Conservation (phyloP, 2,329 filamentous ascomycete genomes). For the Phoma sp. region DNA sequence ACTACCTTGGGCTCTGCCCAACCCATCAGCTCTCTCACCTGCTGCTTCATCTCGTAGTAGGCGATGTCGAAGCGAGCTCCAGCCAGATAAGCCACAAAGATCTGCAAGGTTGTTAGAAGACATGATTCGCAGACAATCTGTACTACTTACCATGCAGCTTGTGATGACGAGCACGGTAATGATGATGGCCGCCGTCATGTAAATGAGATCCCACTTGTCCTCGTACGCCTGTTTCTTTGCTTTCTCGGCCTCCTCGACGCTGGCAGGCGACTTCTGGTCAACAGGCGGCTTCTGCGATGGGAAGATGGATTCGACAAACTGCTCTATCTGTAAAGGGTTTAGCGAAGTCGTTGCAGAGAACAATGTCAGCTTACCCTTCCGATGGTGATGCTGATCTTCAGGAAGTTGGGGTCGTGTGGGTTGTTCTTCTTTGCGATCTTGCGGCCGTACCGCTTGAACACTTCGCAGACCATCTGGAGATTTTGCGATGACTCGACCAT, state of each 20-base stretch:
- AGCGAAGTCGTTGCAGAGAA: not conserved
- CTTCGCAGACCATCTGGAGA: slow-evolving; percentile 76
- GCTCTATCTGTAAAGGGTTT: slow-evolving; percentile 72
- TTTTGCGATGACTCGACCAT: slow-evolving; percentile 96
- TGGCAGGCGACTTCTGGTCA: slow-evolving; percentile 39
- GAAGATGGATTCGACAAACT: slow-evolving; percentile 94
- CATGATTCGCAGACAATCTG: not conserved
- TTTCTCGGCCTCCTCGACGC: slow-evolving; percentile 63
- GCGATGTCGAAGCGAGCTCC: slow-evolving; percentile 83
- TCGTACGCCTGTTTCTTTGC: slow-evolving; percentile 60
- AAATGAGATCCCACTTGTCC: slow-evolving; percentile 61
- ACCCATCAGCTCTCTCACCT: slow-evolving; percentile 50
- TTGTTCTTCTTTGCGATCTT: slow-evolving; percentile 94
- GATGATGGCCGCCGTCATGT: slow-evolving; percentile 72
- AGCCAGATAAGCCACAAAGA: slow-evolving; percentile 77
- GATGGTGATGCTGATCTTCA: slow-evolving; percentile 89
- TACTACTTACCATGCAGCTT: slow-evolving; percentile 74
- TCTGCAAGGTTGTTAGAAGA: slow-evolving; percentile 56
- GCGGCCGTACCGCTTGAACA: slow-evolving; percentile 79
- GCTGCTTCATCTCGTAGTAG: slow-evolving; percentile 62
- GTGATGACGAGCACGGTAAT: slow-evolving; percentile 75
- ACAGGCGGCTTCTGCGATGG: slow-evolving; percentile 76
- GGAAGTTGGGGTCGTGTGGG: slow-evolving; percentile 87
- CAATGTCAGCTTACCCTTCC: slow-evolving; percentile 68
- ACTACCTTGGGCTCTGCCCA: slow-evolving; percentile 21